Percentiles rank a stretch among this genome's conserved stretches.
These are phyloP conservation scores for Fusarium siculi DNA, from an alignment of 2,329 filamentous ascomycete genomes.

Conservation along the genomic window DNA sequence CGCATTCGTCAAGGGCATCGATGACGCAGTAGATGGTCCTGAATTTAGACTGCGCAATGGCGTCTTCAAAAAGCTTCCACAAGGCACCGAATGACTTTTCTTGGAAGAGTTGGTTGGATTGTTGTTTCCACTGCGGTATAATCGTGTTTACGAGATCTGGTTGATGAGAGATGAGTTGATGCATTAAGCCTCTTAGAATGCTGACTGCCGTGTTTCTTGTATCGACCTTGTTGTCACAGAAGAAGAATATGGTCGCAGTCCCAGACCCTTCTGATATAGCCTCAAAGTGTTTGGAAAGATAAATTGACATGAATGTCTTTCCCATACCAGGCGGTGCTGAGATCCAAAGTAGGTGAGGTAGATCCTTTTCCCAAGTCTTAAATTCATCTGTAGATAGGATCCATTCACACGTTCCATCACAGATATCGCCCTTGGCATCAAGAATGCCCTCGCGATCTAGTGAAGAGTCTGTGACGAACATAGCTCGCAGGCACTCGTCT, in stretches of 20 bases:
- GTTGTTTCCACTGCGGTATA: not conserved
- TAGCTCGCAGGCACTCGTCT: rapidly evolving
- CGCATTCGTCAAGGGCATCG: slow-evolving; percentile 18
- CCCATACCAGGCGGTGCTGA: not conserved
- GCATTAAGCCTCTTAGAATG: not conserved
- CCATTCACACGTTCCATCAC: too few species aligned
- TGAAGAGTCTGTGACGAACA: not conserved
- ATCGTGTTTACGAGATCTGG: not conserved
- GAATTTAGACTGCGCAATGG: too few species aligned
- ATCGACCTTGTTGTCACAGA: not conserved
- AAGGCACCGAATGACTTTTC: not conserved
- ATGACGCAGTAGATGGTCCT: not conserved
- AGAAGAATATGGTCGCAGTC: not conserved
- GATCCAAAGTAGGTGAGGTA: too few species aligned
- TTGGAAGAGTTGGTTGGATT: not conserved
- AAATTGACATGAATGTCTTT: not conserved
- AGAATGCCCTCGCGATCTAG: too few species aligned
- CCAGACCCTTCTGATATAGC: too few species aligned
- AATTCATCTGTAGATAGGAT: too few species aligned
- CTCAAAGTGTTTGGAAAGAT: not conserved
- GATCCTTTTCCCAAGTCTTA: too few species aligned
- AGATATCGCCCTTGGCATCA: too few species aligned
- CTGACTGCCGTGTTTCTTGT: not conserved
- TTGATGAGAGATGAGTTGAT: not conserved
- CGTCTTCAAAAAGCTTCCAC: not conserved